Conservation (phyloP, 1,284 basidiomycete genomes). For the Leucoagaricus sp. region DNA sequence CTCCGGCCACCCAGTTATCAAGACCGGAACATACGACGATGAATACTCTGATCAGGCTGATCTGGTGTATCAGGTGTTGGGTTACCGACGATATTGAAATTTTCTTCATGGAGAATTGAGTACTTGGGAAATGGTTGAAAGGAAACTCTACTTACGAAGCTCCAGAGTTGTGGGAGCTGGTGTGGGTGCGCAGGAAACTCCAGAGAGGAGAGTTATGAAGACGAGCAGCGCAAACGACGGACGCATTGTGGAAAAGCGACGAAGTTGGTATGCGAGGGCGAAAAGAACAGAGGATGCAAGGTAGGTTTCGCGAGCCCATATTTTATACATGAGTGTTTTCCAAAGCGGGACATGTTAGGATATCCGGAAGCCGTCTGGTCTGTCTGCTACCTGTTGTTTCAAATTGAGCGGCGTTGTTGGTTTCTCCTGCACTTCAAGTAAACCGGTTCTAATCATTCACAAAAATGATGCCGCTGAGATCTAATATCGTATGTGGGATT, state of each 20-base stretch:
- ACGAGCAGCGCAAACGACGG: not conserved
- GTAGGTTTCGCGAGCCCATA: not conserved
- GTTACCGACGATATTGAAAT: conserved; percentile 10
- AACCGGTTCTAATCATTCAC: conserved; percentile 6
- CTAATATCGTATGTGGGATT: conserved; percentile 1
- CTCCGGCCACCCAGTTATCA: too few species aligned
- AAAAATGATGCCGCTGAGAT: conserved; percentile 5
- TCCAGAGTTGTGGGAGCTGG: not conserved
- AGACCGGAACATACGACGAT: not conserved
- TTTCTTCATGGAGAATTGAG: not conserved
- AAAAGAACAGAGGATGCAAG: not conserved
- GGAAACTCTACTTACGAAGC: not conserved
- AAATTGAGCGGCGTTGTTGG: not conserved
- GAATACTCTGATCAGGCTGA: not conserved
- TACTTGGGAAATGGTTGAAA: not conserved
- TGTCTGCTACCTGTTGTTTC: not conserved
- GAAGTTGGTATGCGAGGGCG: not conserved
- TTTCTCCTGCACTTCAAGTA: not conserved
- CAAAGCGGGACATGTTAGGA: not conserved
- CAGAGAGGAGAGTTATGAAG: not conserved
- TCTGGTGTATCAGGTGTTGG: conserved; percentile 10
- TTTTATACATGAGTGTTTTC: conserved; percentile 5
- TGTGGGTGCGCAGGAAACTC: not conserved
- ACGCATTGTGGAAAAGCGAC: conserved; percentile 2
- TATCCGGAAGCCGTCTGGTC: not conserved